A percentile compares a stretch with the other conserved stretches of the same genome.
Evolutionary conservation across 257 asterid species (phyloP).

Genomic region (Jacaranda copaia): DNA sequence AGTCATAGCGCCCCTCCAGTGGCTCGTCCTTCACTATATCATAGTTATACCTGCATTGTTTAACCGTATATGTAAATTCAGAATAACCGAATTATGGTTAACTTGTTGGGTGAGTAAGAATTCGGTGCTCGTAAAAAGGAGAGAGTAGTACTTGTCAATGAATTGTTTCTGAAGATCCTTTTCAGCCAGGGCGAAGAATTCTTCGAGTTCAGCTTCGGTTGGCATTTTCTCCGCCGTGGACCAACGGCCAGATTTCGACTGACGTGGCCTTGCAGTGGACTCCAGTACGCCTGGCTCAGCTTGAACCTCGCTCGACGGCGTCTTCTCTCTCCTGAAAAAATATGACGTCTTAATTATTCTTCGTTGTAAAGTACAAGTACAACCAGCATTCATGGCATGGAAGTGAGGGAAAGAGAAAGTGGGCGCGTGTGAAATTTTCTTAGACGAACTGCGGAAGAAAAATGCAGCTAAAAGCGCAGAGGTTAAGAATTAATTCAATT

Average conservation of each 20-base stretch:
- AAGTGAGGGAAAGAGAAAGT: slow-evolving; percentile 24
- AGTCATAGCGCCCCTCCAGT: slow-evolving; percentile 63
- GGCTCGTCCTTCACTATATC: slow-evolving; percentile 67
- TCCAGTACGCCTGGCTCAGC: slow-evolving; percentile 49
- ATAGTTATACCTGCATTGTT: slow-evolving; percentile 61
- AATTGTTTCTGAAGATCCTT: slow-evolving; percentile 52
- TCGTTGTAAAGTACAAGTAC: slow-evolving; percentile 12
- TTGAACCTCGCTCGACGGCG: slow-evolving; percentile 45
- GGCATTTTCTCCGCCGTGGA: slow-evolving; percentile 49
- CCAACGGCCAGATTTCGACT: slow-evolving; percentile 36
- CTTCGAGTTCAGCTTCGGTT: slow-evolving; percentile 58
- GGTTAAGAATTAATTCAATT: neutral
- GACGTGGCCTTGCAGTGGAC: slow-evolving; percentile 43
- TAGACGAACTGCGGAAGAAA: neutral
- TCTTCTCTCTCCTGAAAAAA: slow-evolving; percentile 48
- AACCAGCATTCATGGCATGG: slow-evolving; percentile 25
- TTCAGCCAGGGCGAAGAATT: slow-evolving; percentile 66
- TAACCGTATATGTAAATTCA: neutral
- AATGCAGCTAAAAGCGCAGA: neutral
- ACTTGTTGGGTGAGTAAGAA: neutral
- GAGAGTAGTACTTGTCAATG: slow-evolving; percentile 48
- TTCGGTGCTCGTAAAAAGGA: neutral
- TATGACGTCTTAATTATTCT: neutral
- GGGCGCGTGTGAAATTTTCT: neutral
- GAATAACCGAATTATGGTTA: neutral